Evolutionary conservation across 2,329 filamentous ascomycete genomes (phyloP).

Genomic region (Penicillium sp.): DNA sequence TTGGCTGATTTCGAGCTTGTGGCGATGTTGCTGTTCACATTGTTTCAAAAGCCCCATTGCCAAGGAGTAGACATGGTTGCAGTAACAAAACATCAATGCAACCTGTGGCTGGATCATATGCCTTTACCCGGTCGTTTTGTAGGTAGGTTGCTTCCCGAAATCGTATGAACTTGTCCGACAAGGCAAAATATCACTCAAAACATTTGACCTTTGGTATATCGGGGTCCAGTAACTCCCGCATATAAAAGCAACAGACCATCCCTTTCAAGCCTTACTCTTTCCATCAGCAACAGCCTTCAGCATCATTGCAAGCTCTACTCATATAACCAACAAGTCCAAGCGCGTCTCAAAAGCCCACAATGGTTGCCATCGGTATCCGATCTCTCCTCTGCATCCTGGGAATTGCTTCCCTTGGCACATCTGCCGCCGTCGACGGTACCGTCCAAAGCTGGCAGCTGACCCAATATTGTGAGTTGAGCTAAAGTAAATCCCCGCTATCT

Average conservation of each 20-base stretch:
- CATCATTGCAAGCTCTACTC: neutral
- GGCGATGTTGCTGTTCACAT: neutral
- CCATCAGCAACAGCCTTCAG: neutral
- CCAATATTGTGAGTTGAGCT: neutral
- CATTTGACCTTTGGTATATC: neutral
- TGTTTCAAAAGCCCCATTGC: neutral
- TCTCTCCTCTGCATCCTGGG: neutral
- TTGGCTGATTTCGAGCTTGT: neutral
- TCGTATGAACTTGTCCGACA: conserved; percentile 1
- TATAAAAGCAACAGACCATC: neutral
- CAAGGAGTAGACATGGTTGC: conserved; percentile 6
- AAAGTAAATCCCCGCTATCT: neutral
- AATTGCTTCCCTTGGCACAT: neutral
- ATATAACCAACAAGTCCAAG: neutral
- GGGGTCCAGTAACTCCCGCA: neutral
- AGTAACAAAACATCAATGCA: conserved; percentile 4
- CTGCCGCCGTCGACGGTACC: neutral
- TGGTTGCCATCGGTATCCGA: conserved; percentile 2
- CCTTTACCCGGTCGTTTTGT: neutral
- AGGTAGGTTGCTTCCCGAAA: neutral
- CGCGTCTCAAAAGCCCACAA: neutral
- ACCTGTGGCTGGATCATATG: neutral
- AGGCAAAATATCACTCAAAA: neutral
- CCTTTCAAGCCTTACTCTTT: neutral
- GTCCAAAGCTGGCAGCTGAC: neutral